Percentiles rank a stretch among this genome's conserved stretches.
Conservation (phyloP, 2,329 filamentous ascomycete genomes). For the Fusarium goolgardi region DNA sequence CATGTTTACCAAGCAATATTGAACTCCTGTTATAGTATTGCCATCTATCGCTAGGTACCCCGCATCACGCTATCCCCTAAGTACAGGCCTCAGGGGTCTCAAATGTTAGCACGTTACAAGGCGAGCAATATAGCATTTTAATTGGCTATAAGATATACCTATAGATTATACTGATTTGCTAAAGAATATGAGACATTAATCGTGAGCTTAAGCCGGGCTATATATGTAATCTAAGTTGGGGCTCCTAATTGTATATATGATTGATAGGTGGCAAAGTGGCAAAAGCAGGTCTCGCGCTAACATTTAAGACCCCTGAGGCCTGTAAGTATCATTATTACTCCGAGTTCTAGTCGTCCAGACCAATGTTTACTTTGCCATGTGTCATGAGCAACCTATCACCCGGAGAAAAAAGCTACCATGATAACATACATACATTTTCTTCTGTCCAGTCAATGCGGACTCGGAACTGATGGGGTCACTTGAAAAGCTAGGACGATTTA, state of each 20-base stretch:
- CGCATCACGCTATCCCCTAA: background rate
- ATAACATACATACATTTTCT: constrained; percentile 6
- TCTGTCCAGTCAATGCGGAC: background rate
- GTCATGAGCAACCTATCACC: background rate
- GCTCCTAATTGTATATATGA: too few relatives aligned
- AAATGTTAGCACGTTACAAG: too few relatives aligned
- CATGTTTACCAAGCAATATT: background rate
- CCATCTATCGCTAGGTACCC: constrained; percentile 1
- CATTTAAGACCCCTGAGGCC: too few relatives aligned
- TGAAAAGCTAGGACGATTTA: background rate
- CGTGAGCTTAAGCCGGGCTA: too few relatives aligned
- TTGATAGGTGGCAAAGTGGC: too few relatives aligned
- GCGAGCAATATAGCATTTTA: too few relatives aligned
- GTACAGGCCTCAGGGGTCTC: too few relatives aligned
- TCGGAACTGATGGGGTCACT: constrained; percentile 1
- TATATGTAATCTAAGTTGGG: too few relatives aligned
- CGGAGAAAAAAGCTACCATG: background rate
- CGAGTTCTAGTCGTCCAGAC: background rate
- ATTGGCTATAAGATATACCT: too few relatives aligned
- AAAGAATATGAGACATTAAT: too few relatives aligned
- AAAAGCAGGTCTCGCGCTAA: too few relatives aligned
- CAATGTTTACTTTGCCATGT: constrained; percentile 2
- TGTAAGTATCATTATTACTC: background rate
- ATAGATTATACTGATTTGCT: too few relatives aligned
- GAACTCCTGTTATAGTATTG: background rate